Percentiles rank a stretch among this genome's conserved stretches.
Evolutionary conservation across 2,329 filamentous ascomycete species (phyloP).

Genomic region (Acrocalymma vagum): DNA sequence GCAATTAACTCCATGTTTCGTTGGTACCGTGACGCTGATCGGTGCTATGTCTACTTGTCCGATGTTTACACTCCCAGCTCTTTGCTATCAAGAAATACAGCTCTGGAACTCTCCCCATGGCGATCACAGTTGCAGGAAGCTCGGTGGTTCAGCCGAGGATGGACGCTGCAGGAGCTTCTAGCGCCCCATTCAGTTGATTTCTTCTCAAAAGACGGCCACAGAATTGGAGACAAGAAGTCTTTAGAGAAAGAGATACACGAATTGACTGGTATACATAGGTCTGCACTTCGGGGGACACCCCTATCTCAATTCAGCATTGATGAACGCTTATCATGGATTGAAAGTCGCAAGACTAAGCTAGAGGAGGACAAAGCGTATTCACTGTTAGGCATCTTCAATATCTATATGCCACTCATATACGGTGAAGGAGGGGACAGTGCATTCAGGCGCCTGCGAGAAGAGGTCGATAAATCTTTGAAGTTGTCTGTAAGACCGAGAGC

Average conservation of each 20-base stretch:
- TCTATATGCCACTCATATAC: constrained; percentile 5
- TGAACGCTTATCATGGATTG: constrained; percentile 13
- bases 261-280: constrained; percentile 3
- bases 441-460: constrained; percentile 15
- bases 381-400: constrained; percentile 4
- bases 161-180: constrained; percentile 10
- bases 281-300: constrained; percentile 3
- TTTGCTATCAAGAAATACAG: not conserved
- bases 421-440: constrained; percentile 14
- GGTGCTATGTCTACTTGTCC: constrained; percentile 5
- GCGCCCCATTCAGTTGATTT: constrained; percentile 8
- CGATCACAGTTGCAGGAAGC: not conserved
- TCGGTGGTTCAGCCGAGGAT: constrained; percentile 11
- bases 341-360: constrained; percentile 6
- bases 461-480: constrained; percentile 19
- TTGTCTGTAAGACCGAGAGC: no score
- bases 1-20: constrained; percentile 8
- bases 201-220: constrained; percentile 1
- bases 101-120: constrained; percentile 1
- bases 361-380: constrained; percentile 4
- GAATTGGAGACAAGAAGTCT: constrained; percentile 4
- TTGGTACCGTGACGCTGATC: constrained; percentile 1
- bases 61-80: constrained; percentile 4
- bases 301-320: constrained; percentile 6
- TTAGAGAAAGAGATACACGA: constrained; percentile 2